Evolutionary conservation across 495 filamentous ascomycete genomes (phyloP).

Genomic region (Hypoxylon lenormandii): DNA sequence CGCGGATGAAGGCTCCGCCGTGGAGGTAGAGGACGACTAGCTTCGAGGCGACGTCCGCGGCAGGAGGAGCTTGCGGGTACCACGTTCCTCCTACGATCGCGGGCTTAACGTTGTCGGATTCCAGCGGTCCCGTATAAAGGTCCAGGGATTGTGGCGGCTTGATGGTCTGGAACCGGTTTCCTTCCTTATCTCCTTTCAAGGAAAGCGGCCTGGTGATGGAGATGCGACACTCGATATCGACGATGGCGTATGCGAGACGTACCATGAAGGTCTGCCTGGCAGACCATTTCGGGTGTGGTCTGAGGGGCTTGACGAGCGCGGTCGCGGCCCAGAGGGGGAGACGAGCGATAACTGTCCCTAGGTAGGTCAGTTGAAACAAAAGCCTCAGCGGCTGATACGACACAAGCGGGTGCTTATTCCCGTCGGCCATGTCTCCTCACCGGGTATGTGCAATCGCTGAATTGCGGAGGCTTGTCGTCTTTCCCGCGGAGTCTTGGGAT

Average conservation of each 20-base stretch:
- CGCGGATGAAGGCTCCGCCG: slow-evolving; percentile 62
- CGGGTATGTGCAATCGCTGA: too few species aligned
- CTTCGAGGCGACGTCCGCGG: slow-evolving; percentile 2
- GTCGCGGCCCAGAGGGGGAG: slow-evolving; percentile 21
- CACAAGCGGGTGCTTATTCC: slow-evolving; percentile 11
- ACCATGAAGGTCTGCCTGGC: slow-evolving; percentile 34
- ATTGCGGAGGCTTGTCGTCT: too few species aligned
- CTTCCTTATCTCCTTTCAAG: slow-evolving; percentile 28
- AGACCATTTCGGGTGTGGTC: slow-evolving; percentile 27
- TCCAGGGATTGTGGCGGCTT: slow-evolving; percentile 8
- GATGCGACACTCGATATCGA: slow-evolving; percentile 20
- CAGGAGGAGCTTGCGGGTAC: slow-evolving; percentile 31
- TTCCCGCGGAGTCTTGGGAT: too few species aligned
- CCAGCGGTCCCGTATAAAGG: slow-evolving; percentile 30
- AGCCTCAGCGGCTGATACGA: slow-evolving; percentile 32
- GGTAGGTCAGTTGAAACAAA: slow-evolving; percentile 27
- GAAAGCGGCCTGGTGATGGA: slow-evolving; percentile 24
- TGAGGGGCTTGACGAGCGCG: slow-evolving; percentile 18
- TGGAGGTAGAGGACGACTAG: slow-evolving; percentile 70
- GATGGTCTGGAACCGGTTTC: slow-evolving; percentile 28
- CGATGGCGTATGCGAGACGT: slow-evolving; percentile 4
- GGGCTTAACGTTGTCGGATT: slow-evolving; percentile 25
- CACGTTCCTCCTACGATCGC: slow-evolving; percentile 37
- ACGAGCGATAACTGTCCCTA: slow-evolving; percentile 23
- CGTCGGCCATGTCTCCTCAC: slow-evolving; percentile 1